Evolutionary conservation across 1,139 yeast genomes (phyloP), one percentile per base, ranked within the genome.

Genomic region (Debaryomyces sp.): DNA sequence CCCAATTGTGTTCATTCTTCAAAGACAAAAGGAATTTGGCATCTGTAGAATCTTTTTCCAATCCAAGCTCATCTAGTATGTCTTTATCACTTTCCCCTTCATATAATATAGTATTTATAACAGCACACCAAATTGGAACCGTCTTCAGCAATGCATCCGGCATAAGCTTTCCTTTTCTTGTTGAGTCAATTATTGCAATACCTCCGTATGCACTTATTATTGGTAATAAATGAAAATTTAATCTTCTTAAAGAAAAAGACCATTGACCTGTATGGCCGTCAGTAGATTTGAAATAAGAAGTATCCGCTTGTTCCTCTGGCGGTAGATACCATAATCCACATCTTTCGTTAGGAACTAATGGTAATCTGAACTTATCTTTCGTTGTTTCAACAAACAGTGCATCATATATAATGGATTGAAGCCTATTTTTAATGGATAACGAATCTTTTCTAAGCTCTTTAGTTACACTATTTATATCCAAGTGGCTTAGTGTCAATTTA

Each of bases 101-200:
- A 50, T 75, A 75, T 58, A 82, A 65, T 0, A 84, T 68, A 30
- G 68, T 66, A 60, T 87, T 88, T 24, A 90, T 52, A 6, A 89
- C 94, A 0, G 94, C 88, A 66, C 96, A 88, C 97, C 97, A 91
- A 2, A 89, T 87, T 0, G 97, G 97, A 1, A 90, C 74, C 0
- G 97, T 90, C 58, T 90, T 91, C 59, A 90, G 85, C 8, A 89
- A 68, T 0, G 97, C 88, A 66, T 91, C 97, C 0, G 97, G 96
- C 66, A 90, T 83, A 30, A 80, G 68, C 60, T 90, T 91, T 1
- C 97, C 96, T 45, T 90, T 72, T 54, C 96, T 70, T 0, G 97
- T 90, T 8, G 96, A 88, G 64, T 91, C 97, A 1, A 90, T 85
- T n/a, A 89, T 70, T 1, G 84, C 68, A 0, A 83, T 54, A 0